These are phyloP conservation scores for Leptodontidium sp. DNA, from an alignment of 2,329 filamentous ascomycete genomes.

Conservation along the genomic window DNA sequence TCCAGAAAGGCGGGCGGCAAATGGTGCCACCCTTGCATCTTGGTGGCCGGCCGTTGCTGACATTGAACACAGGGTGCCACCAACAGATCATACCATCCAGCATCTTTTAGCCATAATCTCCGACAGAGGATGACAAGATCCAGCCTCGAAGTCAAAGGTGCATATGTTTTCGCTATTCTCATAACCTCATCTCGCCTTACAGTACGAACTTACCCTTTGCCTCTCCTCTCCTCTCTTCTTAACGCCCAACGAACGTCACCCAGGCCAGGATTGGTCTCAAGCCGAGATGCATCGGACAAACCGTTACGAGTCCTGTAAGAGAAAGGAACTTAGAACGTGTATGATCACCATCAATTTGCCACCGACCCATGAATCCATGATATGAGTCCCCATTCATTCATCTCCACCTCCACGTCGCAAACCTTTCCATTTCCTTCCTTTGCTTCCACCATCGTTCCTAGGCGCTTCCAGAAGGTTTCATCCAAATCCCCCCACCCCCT, in stretches of 20 bases:
- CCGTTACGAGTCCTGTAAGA: not conserved
- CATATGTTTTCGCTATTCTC: not conserved
- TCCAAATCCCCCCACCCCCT: not conserved
- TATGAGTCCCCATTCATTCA: not conserved
- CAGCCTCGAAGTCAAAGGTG: not conserved
- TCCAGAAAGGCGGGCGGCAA: not conserved
- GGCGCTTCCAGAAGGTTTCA: slow-evolving; percentile 13
- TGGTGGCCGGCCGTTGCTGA: too few species aligned
- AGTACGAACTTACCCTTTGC: too few species aligned
- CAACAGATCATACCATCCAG: not conserved
- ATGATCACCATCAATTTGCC: slow-evolving; percentile 7
- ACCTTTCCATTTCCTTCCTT: slow-evolving; percentile 9
- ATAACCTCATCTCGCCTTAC: too few species aligned
- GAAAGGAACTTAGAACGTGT: not conserved
- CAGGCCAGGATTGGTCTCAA: not conserved
- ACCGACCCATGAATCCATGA: not conserved
- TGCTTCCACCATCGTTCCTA: not conserved
- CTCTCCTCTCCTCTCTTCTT: too few species aligned
- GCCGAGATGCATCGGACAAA: not conserved
- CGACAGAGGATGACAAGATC: not conserved
- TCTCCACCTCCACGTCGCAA: slow-evolving; percentile 5
- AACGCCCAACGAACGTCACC: too few species aligned
- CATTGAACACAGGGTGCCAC: too few species aligned
- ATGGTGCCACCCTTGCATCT: not conserved
- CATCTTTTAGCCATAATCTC: not conserved